phyloP scores from a whole-genome alignment of 176 grass and related monocot species.

The Aegilops longissima region DNA sequence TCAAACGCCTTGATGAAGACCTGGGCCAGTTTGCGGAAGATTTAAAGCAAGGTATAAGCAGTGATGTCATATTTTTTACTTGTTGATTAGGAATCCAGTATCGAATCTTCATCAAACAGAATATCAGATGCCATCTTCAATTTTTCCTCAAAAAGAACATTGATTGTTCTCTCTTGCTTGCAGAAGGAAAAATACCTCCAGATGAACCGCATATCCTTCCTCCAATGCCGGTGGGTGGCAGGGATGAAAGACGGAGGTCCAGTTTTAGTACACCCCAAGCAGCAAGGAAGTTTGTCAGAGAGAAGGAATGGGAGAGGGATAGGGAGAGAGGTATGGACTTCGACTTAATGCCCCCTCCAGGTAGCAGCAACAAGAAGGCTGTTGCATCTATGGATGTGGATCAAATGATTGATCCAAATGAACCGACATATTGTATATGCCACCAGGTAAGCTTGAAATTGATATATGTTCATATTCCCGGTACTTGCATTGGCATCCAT shows the following conservation, averaged over 20 bases:
- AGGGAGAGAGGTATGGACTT: constrained; percentile 88
- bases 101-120: neutral
- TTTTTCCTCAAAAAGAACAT: neutral
- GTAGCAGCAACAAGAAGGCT: constrained; percentile 73
- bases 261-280: constrained; percentile 74
- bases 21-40: constrained; percentile 91
- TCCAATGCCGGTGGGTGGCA: constrained; percentile 49
- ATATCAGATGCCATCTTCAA: neutral
- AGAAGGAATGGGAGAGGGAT: constrained; percentile 86
- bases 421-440: constrained; percentile 96
- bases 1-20: constrained; percentile 94
- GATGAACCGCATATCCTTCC: constrained; percentile 81
- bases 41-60: constrained; percentile 83
- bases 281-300: constrained; percentile 67
- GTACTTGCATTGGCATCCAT: neutral
- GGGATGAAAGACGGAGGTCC: constrained; percentile 75
- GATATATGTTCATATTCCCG: neutral
- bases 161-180: constrained; percentile 27
- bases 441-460: constrained; percentile 71
- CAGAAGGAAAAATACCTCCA: constrained; percentile 90
- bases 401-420: constrained; percentile 88
- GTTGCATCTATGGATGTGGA: constrained; percentile 65
- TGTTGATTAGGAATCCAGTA: neutral
- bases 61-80: neutral
- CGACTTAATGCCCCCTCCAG: constrained; percentile 96